phyloP scores from a whole-genome alignment of 345 rosid genomes.

The Anastatica hierochuntica region DNA sequence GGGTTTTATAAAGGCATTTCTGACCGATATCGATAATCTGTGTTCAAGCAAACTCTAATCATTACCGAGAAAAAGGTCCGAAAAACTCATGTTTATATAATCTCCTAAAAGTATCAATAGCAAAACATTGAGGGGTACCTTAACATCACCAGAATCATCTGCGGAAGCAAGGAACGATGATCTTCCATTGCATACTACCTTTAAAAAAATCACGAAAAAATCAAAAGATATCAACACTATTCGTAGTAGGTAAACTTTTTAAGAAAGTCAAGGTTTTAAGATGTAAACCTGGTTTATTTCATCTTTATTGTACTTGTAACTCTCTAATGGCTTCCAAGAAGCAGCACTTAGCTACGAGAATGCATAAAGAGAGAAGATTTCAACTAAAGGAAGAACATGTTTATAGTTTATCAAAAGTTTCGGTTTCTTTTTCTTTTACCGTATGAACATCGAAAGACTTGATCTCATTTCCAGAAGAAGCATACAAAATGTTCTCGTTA shows the following conservation, averaged over 20 bases:
- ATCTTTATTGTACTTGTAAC: conserved; percentile 65
- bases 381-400: neutral
- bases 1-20: conserved; percentile 61
- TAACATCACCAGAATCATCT: conserved; percentile 78
- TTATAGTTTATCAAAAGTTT: neutral
- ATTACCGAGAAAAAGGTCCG: neutral
- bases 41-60: too few relatives aligned
- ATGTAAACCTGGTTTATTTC: conserved; percentile 73
- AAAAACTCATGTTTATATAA: neutral
- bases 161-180: conserved; percentile 76
- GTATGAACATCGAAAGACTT: conserved; percentile 70
- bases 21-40: conserved; percentile 79
- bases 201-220: neutral
- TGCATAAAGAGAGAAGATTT: neutral
- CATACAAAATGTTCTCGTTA: conserved; percentile 64
- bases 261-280: neutral
- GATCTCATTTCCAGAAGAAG: conserved; percentile 53
- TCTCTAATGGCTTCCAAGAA: conserved; percentile 53
- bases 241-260: neutral
- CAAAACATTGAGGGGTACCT: conserved; percentile 39
- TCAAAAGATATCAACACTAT: neutral
- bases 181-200: conserved; percentile 48
- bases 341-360: conserved; percentile 26
- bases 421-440: conserved; percentile 36
- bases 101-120: neutral